Evolutionary conservation across 805 yeast species (phyloP), one percentile per base, ranked within the genome.

Genomic region (Barnettozyma vustinii): DNA sequence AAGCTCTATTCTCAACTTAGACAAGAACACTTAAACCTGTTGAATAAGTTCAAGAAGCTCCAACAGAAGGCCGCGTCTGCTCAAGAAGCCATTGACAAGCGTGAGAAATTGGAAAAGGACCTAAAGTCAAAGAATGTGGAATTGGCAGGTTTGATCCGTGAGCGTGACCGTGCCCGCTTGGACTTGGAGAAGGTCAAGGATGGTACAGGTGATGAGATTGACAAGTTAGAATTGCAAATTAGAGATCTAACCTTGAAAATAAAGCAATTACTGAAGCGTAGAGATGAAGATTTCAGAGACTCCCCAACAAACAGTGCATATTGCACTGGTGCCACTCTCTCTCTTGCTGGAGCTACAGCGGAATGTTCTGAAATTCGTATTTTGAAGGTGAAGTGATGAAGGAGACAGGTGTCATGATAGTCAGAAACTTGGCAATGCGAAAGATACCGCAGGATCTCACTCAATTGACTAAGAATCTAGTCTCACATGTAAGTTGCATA

Each of bases 1-100:
- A n/a, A 88, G 60, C 73, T 91, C 55, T 91, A 91, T 65, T 83
- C 96, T 2, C 96, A 90, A 67, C 73, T 91, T 57, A 84, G 97
- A 62, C 95, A 87, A 67, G 97, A 91, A 67, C 97, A 91, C 63
- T 74, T 91, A 60, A 85, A 83, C 53, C 68, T 90, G 48, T 74
- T 91, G 61, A 75, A 85, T 45, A 84, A 84, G 61, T 84, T 84
- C 62, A 90, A 91, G 63, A 83, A 84, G 57, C 75, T 84, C 42
- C 95, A 89, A 67, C 87, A 88, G 56, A 87, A 87, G 67, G 95
- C 94, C 3, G 84, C 90, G 13, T 77, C 83, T 39, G 97, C 97
- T 10, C 96, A 89, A 63, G 97, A 90, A 67, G 86, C 96, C 0
- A 79, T 90, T 53, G 85, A 85, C 54, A 85, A 82, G 66, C 81